A percentile compares a stretch with the other conserved stretches of the same genome.
Conservation (phyloP, 768 basidiomycete genomes). For the Tephrocybe sp. region DNA sequence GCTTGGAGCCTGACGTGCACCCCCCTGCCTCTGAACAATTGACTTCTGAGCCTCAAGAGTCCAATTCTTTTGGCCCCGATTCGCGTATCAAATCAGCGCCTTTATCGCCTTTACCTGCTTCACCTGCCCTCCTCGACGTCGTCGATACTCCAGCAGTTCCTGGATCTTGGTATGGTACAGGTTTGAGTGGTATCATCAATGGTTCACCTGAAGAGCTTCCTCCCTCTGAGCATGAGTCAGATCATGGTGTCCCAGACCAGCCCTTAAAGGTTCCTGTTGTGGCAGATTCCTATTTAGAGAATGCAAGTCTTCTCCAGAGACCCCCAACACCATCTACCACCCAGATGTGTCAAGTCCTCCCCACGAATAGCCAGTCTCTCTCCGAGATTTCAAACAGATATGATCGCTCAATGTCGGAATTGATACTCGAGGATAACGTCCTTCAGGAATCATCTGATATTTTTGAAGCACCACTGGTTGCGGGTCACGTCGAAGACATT, state of each 20-base stretch:
- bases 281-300: conserved; percentile 21
- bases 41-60: too few relatives aligned
- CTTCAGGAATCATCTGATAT: not conserved
- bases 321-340: conserved; percentile 15
- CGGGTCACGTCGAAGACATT: conserved; percentile 60
- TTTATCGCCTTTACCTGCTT: not conserved
- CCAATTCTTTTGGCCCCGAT: too few relatives aligned
- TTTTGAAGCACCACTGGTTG: conserved; percentile 33
- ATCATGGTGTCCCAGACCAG: not conserved
- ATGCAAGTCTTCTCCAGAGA: conserved; percentile 28
- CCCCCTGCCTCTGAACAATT: not conserved
- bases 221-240: not conserved
- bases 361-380: conserved; percentile 24
- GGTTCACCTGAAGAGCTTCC: not conserved
- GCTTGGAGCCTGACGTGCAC: too few relatives aligned
- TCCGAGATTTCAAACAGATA: conserved; percentile 31
- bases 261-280: not conserved
- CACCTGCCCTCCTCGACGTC: not conserved
- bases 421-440: conserved; percentile 7
- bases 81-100: not conserved
- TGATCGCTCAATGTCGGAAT: conserved; percentile 15
- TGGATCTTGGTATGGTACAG: conserved; percentile 12
- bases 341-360: conserved; percentile 2
- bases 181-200: conserved; percentile 10
- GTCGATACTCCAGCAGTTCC: not conserved